A percentile compares a stretch with the other conserved stretches of the same genome.
Evolutionary conservation across 1,284 basidiomycete species (phyloP).

Genomic region (Cutaneotrichosporon sp.): DNA sequence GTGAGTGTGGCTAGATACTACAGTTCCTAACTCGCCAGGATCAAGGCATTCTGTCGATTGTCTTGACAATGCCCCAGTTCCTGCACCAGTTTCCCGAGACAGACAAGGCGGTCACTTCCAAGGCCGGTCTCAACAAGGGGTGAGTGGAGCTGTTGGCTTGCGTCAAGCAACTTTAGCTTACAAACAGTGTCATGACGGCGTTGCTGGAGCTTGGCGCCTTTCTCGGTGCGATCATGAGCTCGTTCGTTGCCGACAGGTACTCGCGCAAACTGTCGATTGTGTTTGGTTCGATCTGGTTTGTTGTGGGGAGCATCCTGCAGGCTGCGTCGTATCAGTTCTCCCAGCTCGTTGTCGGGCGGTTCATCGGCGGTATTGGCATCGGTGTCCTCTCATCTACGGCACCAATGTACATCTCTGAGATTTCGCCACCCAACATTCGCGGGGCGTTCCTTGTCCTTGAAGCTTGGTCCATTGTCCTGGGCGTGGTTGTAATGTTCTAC

Average conservation of each 20-base stretch:
- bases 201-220: slow-evolving; percentile 38
- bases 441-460: slow-evolving; percentile 71
- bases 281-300: slow-evolving; percentile 27
- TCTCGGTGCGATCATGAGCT: slow-evolving; percentile 28
- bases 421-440: slow-evolving; percentile 52
- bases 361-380: slow-evolving; percentile 28
- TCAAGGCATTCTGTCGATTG: slow-evolving; percentile 38
- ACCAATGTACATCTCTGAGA: slow-evolving; percentile 46
- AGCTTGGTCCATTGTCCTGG: slow-evolving; percentile 67
- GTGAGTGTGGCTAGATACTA: not conserved
- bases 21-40: slow-evolving; percentile 1
- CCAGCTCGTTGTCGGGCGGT: slow-evolving; percentile 31
- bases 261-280: slow-evolving; percentile 28
- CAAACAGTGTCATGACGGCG: slow-evolving; percentile 35
- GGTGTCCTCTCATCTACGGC: slow-evolving; percentile 40
- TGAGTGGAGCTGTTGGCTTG: too few species aligned
- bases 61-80: slow-evolving; percentile 33
- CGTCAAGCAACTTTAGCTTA: too few species aligned
- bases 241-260: slow-evolving; percentile 30
- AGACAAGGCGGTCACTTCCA: slow-evolving; percentile 15
- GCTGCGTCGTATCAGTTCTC: slow-evolving; percentile 21
- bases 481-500: slow-evolving; percentile 19
- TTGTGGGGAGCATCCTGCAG: slow-evolving; percentile 28
- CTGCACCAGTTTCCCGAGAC: slow-evolving; percentile 28
- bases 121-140: slow-evolving; percentile 27